Percentiles rank a stretch among this genome's conserved stretches.
Evolutionary conservation across 257 asterid species (phyloP).

Genomic region (Forsythia viridissima): DNA sequence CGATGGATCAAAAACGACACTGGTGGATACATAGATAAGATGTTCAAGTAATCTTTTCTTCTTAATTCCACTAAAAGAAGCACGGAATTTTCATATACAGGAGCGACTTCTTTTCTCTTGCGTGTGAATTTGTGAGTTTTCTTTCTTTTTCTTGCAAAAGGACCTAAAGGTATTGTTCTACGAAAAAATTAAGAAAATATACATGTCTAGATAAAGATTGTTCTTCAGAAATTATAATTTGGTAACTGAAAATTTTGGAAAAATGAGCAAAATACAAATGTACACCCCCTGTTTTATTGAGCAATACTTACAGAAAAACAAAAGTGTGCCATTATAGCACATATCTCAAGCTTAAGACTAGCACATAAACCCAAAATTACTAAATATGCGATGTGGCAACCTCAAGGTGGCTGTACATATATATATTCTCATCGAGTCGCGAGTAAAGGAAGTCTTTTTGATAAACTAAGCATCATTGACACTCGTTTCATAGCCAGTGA

Average conservation of each 20-base stretch:
- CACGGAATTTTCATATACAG: background rate
- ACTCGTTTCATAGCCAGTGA: too few relatives aligned
- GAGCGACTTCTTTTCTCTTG: background rate
- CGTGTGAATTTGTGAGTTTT: background rate
- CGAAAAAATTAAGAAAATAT: background rate
- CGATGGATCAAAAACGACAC: constrained; percentile 5
- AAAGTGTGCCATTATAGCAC: background rate
- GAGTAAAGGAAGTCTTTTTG: background rate
- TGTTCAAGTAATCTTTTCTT: background rate
- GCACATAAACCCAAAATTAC: background rate
- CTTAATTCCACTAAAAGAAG: constrained; percentile 1
- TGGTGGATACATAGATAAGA: background rate
- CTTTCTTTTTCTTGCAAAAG: constrained; percentile 1
- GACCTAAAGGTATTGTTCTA: background rate
- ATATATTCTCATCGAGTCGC: background rate
- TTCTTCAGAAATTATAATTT: background rate
- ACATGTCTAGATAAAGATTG: background rate
- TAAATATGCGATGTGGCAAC: background rate
- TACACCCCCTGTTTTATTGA: background rate
- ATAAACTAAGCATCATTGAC: too few relatives aligned
- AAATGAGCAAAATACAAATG: background rate
- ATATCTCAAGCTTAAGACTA: background rate
- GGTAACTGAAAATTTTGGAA: background rate
- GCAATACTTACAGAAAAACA: background rate
- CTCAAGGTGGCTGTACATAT: background rate